Evolutionary conservation across 257 asterid genomes (phyloP).

Genomic region (Solanum pimpinellifolium): DNA sequence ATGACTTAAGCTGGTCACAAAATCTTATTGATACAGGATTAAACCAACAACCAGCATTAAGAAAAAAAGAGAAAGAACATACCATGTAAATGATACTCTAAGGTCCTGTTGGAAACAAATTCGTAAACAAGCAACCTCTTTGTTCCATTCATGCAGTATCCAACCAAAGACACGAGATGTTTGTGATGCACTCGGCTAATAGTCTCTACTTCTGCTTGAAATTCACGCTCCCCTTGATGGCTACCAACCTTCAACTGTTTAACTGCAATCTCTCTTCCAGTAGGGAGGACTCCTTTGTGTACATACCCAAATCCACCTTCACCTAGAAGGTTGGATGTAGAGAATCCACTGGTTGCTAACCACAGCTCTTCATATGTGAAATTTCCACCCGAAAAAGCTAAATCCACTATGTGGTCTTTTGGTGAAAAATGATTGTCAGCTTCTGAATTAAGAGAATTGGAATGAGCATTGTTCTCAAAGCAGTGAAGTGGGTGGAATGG

Average conservation of each 20-base stretch:
- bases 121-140: conserved; percentile 56
- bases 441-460: background rate
- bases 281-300: conserved; percentile 56
- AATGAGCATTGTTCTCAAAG: background rate
- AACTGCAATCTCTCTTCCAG: conserved; percentile 44
- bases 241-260: conserved; percentile 49
- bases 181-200: conserved; percentile 60
- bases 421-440: background rate
- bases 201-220: conserved; percentile 58
- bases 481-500: background rate
- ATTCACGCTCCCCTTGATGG: conserved; percentile 59
- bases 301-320: conserved; percentile 70
- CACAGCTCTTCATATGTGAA: conserved; percentile 45
- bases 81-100: conserved; percentile 61
- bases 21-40: background rate
- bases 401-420: background rate
- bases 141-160: conserved; percentile 46
- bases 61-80: background rate
- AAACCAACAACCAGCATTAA: background rate
- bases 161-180: conserved; percentile 55
- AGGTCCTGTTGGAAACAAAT: conserved; percentile 35
- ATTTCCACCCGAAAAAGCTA: background rate
- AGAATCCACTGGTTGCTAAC: conserved; percentile 35
- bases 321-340: conserved; percentile 39
- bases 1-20: background rate